Evolutionary conservation across 2,329 filamentous ascomycete species (phyloP), one percentile per base, ranked within the genome.

Genomic region (Orbilia blumenaviensis): DNA sequence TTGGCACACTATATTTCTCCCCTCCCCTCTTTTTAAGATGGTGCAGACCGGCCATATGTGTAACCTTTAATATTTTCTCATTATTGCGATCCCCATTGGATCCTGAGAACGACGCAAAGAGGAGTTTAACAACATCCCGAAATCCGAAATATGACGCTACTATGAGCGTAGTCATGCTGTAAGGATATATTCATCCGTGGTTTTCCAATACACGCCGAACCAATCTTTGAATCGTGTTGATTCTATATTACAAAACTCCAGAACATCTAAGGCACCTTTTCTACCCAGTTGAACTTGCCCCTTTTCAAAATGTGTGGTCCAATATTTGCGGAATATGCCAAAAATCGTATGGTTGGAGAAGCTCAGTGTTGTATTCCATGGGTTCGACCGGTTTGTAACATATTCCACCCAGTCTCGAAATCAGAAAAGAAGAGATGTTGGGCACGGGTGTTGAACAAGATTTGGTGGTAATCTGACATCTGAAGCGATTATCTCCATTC

Each of bases 41-140:
- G 60, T 44, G 75, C 63, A 27, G 75, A 27, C 32, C 50, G 62
- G 9, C 66, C 76, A 25, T 52, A 18, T 34, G 1, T 54, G 1
- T 12, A 16, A 23, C 77, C 71, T 23, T 42, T 75, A 14, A 38
- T 38, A 38, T 14, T 38, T 38, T n/a, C n/a, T n/a, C 6, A 3
- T 12, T 38, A 38, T 38, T 38, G 12, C 6, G 12, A 14, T 34
- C 44, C 1, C 50, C 34, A 16, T 32, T 38, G 12, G 18, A 14
- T 9, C 46, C 66, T 10, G 23, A 52, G 3, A 1, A 1, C 3
- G 12, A 38, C 21, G 16, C 38, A n/a, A 71, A 42, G 9, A 71
- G 29, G 7, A 54, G 27, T 16, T 54, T 61, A 1, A 71, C 66
- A 2, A 34, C 38, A 5, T 27, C 12, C 25, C 5, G 21, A 14